Percentiles rank a stretch among this genome's conserved stretches.
Evolutionary conservation across 2,329 filamentous ascomycete species (phyloP).

Genomic region (Ascochyta viciae-villosae): DNA sequence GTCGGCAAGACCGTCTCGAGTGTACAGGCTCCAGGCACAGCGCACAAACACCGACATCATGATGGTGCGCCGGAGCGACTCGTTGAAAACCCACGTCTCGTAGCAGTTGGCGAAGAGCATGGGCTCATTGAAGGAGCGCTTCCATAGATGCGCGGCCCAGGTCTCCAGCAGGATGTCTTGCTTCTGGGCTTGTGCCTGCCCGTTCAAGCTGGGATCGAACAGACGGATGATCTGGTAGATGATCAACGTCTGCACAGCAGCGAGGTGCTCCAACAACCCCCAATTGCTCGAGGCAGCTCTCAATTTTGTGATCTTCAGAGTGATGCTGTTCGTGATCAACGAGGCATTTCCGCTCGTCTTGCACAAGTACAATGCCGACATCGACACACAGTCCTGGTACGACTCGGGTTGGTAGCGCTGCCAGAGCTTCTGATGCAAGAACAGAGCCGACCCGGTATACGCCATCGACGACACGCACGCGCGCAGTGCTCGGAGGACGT

Average conservation of each 20-base stretch:
- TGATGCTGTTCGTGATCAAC: slow-evolving; percentile 29
- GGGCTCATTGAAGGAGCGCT: slow-evolving; percentile 24
- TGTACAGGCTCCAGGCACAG: slow-evolving; percentile 31
- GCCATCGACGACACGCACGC: slow-evolving; percentile 31
- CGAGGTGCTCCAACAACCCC: slow-evolving; percentile 37
- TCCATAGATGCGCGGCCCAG: slow-evolving; percentile 41
- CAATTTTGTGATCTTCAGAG: slow-evolving; percentile 29
- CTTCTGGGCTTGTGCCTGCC: slow-evolving; percentile 22
- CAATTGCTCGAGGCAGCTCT: slow-evolving; percentile 23
- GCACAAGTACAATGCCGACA: slow-evolving; percentile 36
- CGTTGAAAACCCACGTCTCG: slow-evolving; percentile 35
- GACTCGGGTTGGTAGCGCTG: slow-evolving; percentile 26
- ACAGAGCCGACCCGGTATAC: slow-evolving; percentile 30
- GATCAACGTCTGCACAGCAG: slow-evolving; percentile 42
- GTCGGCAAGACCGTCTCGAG: slow-evolving; percentile 30
- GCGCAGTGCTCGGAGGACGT: slow-evolving; percentile 22
- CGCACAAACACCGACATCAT: slow-evolving; percentile 38
- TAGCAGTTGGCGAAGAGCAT: slow-evolving; percentile 2
- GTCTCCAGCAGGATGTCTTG: slow-evolving; percentile 33
- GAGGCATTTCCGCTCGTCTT: slow-evolving; percentile 28
- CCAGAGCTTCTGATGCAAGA: slow-evolving; percentile 37
- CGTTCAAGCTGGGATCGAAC: slow-evolving; percentile 31
- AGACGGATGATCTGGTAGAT: slow-evolving; percentile 43
- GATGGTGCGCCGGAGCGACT: slow-evolving; percentile 38
- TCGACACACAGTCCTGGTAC: slow-evolving; percentile 35